These are phyloP conservation scores for Trichomonascaceae sp. DNA, from an alignment of 1,139 yeast species.

Conservation along the genomic window DNA sequence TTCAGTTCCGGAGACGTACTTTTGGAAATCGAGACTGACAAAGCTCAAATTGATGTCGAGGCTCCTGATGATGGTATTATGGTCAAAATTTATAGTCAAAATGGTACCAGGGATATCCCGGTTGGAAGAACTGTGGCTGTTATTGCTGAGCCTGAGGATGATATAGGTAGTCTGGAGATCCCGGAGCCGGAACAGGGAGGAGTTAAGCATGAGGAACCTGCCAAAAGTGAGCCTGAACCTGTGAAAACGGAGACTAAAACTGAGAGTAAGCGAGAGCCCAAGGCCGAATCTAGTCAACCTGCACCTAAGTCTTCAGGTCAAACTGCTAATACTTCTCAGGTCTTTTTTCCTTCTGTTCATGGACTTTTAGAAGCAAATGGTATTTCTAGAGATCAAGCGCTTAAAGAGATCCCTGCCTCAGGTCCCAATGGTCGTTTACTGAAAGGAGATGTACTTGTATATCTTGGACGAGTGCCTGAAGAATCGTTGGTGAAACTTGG, in stretches of 20 bases:
- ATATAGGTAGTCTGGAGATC: slow-evolving; percentile 53
- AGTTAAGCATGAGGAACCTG: slow-evolving; percentile 22
- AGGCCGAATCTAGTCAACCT: slow-evolving; percentile 10
- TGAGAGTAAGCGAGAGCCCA: slow-evolving; percentile 12
- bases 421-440: slow-evolving; percentile 86
- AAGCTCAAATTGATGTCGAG: slow-evolving; percentile 89
- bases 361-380: slow-evolving; percentile 54
- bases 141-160: slow-evolving; percentile 84
- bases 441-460: slow-evolving; percentile 87
- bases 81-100: slow-evolving; percentile 64
- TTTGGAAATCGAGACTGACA: slow-evolving; percentile 87
- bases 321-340: slow-evolving; percentile 52
- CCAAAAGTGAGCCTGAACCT: slow-evolving; percentile 17
- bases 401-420: slow-evolving; percentile 66
- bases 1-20: slow-evolving; percentile 82
- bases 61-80: slow-evolving; percentile 88
- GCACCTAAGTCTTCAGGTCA: slow-evolving; percentile 8
- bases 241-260: slow-evolving; percentile 14
- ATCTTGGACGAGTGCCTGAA: slow-evolving; percentile 61
- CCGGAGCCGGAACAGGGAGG: slow-evolving; percentile 44
- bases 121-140: slow-evolving; percentile 91
- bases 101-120: slow-evolving; percentile 71
- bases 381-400: slow-evolving; percentile 64
- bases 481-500: slow-evolving; percentile 51
- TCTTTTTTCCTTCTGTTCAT: slow-evolving; percentile 76